phyloP scores from a whole-genome alignment of 2,329 filamentous ascomycete species.

The Botryosphaeria dothidea region DNA sequence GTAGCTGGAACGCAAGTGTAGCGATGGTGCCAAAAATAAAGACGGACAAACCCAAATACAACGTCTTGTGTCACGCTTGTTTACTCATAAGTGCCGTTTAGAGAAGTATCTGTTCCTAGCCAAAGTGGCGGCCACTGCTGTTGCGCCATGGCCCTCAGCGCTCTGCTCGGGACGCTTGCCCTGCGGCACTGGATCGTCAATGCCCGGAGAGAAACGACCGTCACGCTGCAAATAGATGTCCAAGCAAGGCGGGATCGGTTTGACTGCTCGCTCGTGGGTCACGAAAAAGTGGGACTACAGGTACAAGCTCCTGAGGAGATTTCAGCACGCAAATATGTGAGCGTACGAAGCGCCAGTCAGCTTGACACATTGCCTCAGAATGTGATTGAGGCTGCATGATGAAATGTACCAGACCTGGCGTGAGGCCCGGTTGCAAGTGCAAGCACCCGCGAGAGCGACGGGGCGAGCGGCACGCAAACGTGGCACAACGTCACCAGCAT shows the following conservation, averaged over 20 bases:
- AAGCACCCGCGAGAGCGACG: not conserved
- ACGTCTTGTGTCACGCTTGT: not conserved
- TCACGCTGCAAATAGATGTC: too few species aligned
- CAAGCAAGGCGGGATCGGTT: too few species aligned
- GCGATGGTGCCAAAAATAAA: not conserved
- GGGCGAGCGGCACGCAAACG: not conserved
- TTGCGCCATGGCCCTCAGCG: too few species aligned
- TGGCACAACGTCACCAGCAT: not conserved
- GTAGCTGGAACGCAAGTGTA: not conserved
- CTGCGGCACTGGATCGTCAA: too few species aligned
- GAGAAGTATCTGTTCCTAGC: too few species aligned
- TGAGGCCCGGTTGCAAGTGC: not conserved
- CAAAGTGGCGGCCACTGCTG: too few species aligned
- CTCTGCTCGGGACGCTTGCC: too few species aligned
- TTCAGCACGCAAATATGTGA: not conserved
- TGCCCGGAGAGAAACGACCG: too few species aligned
- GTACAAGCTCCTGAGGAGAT: not conserved
- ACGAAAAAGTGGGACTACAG: not conserved
- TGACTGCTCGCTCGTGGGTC: not conserved
- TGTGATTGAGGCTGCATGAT: conserved; percentile 1
- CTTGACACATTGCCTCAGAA: not conserved
- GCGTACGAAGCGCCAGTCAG: not conserved
- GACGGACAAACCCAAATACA: not conserved
- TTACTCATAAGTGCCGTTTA: not conserved
- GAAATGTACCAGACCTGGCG: not conserved